These are phyloP conservation scores for Hypoxylon sp. DNA, from an alignment of 2,329 filamentous ascomycete genomes.

Conservation along the genomic window DNA sequence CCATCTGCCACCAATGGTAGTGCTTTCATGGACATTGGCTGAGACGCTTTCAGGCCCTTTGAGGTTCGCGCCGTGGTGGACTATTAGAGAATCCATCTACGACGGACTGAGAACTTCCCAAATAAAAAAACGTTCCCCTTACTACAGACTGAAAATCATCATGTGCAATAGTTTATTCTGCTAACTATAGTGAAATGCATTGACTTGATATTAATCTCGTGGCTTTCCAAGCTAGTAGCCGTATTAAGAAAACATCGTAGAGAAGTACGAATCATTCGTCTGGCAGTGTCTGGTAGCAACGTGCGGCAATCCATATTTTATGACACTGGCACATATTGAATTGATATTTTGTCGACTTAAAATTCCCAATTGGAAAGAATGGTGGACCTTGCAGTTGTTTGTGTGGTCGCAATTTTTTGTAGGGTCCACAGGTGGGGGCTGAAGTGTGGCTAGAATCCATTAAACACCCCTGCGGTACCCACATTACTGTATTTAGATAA, in stretches of 20 bases:
- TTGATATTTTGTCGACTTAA: not conserved
- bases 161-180: constrained; percentile 21
- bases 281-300: not conserved
- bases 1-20: constrained; percentile 53
- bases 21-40: constrained; percentile 54
- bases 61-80: constrained; percentile 56
- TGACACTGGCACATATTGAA: not conserved
- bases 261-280: not conserved
- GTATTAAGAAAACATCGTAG: not conserved
- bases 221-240: not conserved
- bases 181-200: constrained; percentile 13
- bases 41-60: constrained; percentile 55
- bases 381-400: too few relatives aligned
- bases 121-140: constrained; percentile 56
- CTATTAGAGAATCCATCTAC: constrained; percentile 56
- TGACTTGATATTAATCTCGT: not conserved
- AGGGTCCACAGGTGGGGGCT: not conserved
- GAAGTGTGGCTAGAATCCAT: constrained; percentile 8
- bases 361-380: too few relatives aligned
- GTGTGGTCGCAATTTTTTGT: not conserved
- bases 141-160: constrained; percentile 8
- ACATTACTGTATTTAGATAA: not conserved
- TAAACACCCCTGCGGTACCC: constrained; percentile 8
- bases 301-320: not conserved
- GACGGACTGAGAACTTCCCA: constrained; percentile 61